A percentile compares a stretch with the other conserved stretches of the same genome.
These are phyloP conservation scores for Ophiostoma himal-ulmi DNA, from an alignment of 2,329 filamentous ascomycete genomes.

Conservation along the genomic window DNA sequence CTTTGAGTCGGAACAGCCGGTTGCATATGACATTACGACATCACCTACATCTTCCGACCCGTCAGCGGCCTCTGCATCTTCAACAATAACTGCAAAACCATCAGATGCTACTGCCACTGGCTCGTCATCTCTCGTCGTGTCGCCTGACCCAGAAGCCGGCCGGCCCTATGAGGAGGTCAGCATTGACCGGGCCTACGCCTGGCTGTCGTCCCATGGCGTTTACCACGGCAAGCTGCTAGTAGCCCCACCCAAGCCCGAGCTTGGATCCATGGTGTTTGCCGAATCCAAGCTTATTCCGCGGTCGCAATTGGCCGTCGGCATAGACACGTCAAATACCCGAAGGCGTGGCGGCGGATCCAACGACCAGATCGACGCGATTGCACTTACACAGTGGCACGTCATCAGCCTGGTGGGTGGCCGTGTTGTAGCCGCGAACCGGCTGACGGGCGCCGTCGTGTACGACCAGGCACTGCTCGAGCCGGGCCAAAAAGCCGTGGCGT, in stretches of 20 bases:
- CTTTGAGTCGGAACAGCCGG: slow-evolving; percentile 80
- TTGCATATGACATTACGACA: slow-evolving; percentile 64
- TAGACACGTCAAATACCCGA: slow-evolving; percentile 55
- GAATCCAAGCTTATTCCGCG: slow-evolving; percentile 72
- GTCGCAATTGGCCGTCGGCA: slow-evolving; percentile 59
- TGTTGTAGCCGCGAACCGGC: slow-evolving; percentile 76
- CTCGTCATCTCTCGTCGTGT: slow-evolving; percentile 64
- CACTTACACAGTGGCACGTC: slow-evolving; percentile 90
- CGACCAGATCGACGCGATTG: slow-evolving; percentile 59
- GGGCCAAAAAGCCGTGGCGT: slow-evolving; percentile 71
- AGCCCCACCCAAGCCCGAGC: slow-evolving; percentile 52
- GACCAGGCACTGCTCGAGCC: slow-evolving; percentile 79
- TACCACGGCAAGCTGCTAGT: slow-evolving; percentile 76
- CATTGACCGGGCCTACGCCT: slow-evolving; percentile 74
- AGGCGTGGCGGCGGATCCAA: slow-evolving; percentile 60
- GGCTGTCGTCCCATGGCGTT: slow-evolving; percentile 81
- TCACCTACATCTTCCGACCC: slow-evolving; percentile 36
- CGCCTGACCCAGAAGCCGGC: slow-evolving; percentile 60
- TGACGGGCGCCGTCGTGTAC: slow-evolving; percentile 80
- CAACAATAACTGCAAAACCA: slow-evolving; percentile 27
- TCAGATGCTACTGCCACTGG: slow-evolving; percentile 38
- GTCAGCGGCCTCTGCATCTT: not conserved
- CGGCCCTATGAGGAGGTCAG: slow-evolving; percentile 50
- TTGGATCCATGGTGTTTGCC: slow-evolving; percentile 69
- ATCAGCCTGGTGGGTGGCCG: slow-evolving; percentile 75